phyloP scores from a whole-genome alignment of 176 grass and related monocot genomes.

The Hyparrhenia diplandra region DNA sequence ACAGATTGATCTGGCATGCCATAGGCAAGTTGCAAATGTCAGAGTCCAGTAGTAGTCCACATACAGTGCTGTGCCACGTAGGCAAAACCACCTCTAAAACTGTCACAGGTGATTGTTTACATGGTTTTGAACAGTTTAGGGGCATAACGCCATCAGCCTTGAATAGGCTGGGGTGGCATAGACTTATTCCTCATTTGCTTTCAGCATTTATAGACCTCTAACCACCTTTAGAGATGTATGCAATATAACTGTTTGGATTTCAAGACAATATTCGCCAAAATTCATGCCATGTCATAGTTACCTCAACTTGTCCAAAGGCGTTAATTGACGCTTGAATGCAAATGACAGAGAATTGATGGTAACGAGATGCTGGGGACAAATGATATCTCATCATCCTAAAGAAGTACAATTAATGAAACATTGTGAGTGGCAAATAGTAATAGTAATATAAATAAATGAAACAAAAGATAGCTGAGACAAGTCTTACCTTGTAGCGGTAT shows the following conservation, averaged over 20 bases:
- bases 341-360: slow-evolving; percentile 74
- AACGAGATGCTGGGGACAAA: slow-evolving; percentile 76
- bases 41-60: background rate
- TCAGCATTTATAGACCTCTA: background rate
- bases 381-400: slow-evolving; percentile 81
- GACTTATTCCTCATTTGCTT: slow-evolving; percentile 1
- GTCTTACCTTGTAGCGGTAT: slow-evolving; percentile 92
- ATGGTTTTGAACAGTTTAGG: background rate
- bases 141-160: background rate
- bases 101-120: background rate
- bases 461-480: slow-evolving; percentile 10
- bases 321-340: slow-evolving; percentile 80
- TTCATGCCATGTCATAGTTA: slow-evolving; percentile 22
- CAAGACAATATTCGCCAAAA: background rate
- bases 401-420: slow-evolving; percentile 14
- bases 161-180: background rate
- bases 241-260: slow-evolving; percentile 8
- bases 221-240: background rate
- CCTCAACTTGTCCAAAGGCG: slow-evolving; percentile 82
- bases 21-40: background rate
- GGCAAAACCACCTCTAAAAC: background rate
- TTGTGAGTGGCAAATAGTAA: slow-evolving; percentile 5
- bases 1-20: background rate
- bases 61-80: background rate
- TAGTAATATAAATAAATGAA: slow-evolving; percentile 13